These are phyloP conservation scores for Secale cereale DNA, from an alignment of 176 grass and related monocot genomes.

Conservation along the genomic window DNA sequence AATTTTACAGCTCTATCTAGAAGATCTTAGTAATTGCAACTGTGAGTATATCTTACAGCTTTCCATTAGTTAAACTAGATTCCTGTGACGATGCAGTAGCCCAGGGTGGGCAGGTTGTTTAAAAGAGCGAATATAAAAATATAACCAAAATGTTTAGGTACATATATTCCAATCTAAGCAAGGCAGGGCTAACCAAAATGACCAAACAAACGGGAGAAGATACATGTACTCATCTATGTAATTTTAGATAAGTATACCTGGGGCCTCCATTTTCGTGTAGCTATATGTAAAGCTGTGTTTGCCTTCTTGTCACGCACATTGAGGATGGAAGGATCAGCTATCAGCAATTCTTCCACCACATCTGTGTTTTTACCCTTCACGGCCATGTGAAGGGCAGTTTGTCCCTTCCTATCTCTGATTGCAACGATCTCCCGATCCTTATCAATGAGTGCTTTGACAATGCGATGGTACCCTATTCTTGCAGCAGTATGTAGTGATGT, in stretches of 20 bases:
- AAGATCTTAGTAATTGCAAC: not conserved
- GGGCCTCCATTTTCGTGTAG: constrained; percentile 97
- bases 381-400: constrained; percentile 99
- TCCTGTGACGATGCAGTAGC: not conserved
- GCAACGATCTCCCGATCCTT: constrained; percentile 73
- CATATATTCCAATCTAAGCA: not conserved
- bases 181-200: not conserved
- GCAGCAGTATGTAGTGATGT: constrained; percentile 77
- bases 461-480: constrained; percentile 73
- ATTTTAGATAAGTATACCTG: constrained; percentile 55
- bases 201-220: not conserved
- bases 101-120: not conserved
- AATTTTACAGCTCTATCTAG: not conserved
- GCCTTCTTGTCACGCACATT: constrained; percentile 93
- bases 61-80: not conserved
- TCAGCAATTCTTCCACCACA: constrained; percentile 83
- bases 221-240: not conserved
- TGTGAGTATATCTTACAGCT: not conserved
- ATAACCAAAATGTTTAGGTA: not conserved
- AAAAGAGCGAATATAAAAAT: not conserved
- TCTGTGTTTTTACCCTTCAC: constrained; percentile 94
- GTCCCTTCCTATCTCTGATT: constrained; percentile 90
- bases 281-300: constrained; percentile 93
- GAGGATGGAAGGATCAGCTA: constrained; percentile 80
- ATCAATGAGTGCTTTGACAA: constrained; percentile 77